Percentiles rank a stretch among this genome's conserved stretches.
Conservation (phyloP, 2,329 filamentous ascomycete species). For the Fusarium equiseti region DNA sequence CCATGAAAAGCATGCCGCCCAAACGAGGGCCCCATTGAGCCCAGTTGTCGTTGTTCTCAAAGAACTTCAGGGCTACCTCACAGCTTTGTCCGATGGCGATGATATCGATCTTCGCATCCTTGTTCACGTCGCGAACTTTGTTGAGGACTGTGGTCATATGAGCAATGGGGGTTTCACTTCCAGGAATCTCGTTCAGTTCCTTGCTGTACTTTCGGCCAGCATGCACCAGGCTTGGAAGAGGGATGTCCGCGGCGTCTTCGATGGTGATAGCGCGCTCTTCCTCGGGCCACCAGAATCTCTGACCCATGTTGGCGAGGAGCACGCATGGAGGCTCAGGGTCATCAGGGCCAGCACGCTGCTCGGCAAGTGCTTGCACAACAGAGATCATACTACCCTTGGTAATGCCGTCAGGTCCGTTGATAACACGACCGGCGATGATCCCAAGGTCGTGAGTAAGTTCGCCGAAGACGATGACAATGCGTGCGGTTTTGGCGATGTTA, state of each 20-base stretch:
- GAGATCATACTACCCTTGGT: constrained; percentile 77
- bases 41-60: constrained; percentile 69
- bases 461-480: constrained; percentile 80
- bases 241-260: constrained; percentile 67
- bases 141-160: constrained; percentile 79
- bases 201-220: constrained; percentile 63
- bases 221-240: constrained; percentile 73
- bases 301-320: constrained; percentile 81
- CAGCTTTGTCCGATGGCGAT: constrained; percentile 78
- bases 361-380: constrained; percentile 64
- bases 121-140: constrained; percentile 63
- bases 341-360: constrained; percentile 50
- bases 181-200: constrained; percentile 70
- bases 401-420: constrained; percentile 74
- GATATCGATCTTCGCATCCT: constrained; percentile 72
- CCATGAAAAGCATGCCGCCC: constrained; percentile 63
- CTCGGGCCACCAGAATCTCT: constrained; percentile 80
- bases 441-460: constrained; percentile 79
- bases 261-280: constrained; percentile 70
- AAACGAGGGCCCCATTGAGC: constrained; percentile 57
- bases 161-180: constrained; percentile 66
- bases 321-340: constrained; percentile 66
- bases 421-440: constrained; percentile 76
- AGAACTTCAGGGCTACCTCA: constrained; percentile 66
- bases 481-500: constrained; percentile 67